These are phyloP conservation scores for Amaranthus palmeri DNA, from an alignment of 148 eudicot species.

Conservation along the genomic window DNA sequence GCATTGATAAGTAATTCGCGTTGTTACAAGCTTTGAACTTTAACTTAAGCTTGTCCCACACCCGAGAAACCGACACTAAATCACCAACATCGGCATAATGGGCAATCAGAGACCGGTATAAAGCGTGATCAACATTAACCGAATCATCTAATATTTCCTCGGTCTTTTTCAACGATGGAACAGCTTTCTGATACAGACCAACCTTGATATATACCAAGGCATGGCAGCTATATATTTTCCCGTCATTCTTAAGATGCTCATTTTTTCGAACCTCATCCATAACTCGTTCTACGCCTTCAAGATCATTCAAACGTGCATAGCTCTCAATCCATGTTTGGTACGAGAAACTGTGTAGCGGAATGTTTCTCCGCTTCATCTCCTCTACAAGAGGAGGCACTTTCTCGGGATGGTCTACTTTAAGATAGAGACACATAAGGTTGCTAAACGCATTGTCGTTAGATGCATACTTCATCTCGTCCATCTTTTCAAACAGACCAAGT, in stretches of 20 bases:
- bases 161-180: conserved; percentile 33
- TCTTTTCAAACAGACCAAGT: conserved; percentile 44
- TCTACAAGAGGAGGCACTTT: conserved; percentile 46
- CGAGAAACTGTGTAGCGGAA: conserved; percentile 27
- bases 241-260: conserved; percentile 24
- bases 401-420: conserved; percentile 56
- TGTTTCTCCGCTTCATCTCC: conserved; percentile 63
- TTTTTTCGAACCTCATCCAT: conserved; percentile 43
- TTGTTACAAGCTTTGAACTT: conserved; percentile 31
- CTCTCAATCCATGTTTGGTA: conserved; percentile 52
- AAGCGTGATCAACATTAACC: conserved; percentile 21
- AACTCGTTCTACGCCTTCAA: conserved; percentile 61
- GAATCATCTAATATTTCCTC: conserved; percentile 35
- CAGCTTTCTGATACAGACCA: conserved; percentile 51
- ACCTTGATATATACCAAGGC: conserved; percentile 40
- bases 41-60: conserved; percentile 55
- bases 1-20: conserved; percentile 41
- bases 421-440: conserved; percentile 55
- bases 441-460: conserved; percentile 29
- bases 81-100: conserved; percentile 44
- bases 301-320: conserved; percentile 42
- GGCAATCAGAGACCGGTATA: conserved; percentile 51
- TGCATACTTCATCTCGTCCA: conserved; percentile 41
- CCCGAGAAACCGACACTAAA: conserved; percentile 38
- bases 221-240: conserved; percentile 58